Conservation (phyloP, 202 grass and related monocot genomes). For the Setaria viridis region DNA sequence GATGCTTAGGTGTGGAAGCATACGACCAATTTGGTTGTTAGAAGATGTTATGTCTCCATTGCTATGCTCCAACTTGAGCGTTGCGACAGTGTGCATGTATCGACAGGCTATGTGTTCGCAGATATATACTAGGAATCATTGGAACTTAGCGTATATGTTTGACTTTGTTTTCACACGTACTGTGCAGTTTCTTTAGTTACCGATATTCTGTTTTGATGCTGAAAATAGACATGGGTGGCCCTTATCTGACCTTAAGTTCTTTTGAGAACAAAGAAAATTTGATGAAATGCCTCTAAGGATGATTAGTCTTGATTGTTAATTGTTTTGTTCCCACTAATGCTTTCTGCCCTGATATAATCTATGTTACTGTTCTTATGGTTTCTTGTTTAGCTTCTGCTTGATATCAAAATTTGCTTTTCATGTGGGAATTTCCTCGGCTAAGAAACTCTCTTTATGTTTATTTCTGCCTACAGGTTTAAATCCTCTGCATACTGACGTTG, state of each 20-base stretch:
- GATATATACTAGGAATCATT: neutral
- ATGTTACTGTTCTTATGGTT: neutral
- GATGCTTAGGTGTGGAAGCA: too few relatives aligned
- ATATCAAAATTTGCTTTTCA: neutral
- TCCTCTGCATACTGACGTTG: neutral
- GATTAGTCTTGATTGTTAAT: neutral
- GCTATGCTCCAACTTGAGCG: neutral
- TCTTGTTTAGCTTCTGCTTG: neutral
- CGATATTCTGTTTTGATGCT: neutral
- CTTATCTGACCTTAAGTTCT: neutral
- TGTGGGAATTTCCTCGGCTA: neutral
- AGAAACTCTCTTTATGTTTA: neutral
- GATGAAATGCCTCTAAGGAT: neutral
- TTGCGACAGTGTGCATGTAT: neutral
- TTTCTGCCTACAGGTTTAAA: neutral
- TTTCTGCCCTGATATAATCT: conserved; percentile 4
- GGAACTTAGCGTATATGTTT: neutral
- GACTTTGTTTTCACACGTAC: neutral
- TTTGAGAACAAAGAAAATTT: neutral
- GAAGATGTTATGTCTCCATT: neutral
- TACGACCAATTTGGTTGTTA: neutral
- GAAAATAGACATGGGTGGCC: neutral
- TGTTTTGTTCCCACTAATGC: neutral
- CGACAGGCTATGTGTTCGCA: neutral
- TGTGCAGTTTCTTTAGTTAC: neutral